These are phyloP conservation scores for Ampelocalamus luodianensis DNA, from an alignment of 176 grass and related monocot genomes.

Conservation along the genomic window DNA sequence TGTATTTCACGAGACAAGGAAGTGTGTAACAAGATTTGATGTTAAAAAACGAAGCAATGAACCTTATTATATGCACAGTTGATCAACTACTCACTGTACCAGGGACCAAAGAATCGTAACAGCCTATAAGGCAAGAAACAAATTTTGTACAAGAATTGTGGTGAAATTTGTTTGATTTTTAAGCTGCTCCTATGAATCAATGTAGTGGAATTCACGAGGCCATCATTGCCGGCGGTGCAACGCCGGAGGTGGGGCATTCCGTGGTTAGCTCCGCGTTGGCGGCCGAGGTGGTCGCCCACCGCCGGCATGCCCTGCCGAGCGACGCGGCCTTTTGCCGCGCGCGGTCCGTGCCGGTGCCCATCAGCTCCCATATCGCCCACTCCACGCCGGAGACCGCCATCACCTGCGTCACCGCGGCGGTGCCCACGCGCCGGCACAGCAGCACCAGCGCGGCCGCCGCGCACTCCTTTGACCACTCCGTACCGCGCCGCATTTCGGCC, in stretches of 20 bases:
- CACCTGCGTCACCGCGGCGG: slow-evolving; percentile 56
- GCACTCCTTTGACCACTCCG: slow-evolving; percentile 82
- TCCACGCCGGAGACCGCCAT: slow-evolving; percentile 72
- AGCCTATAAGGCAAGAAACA: slow-evolving; percentile 17
- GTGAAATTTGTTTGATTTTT: neutral
- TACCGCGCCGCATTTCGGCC: slow-evolving; percentile 63
- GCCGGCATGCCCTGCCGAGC: slow-evolving; percentile 79
- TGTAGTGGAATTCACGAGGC: slow-evolving; percentile 25
- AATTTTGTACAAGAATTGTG: slow-evolving; percentile 51
- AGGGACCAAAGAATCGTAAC: slow-evolving; percentile 41
- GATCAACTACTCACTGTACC: slow-evolving; percentile 8
- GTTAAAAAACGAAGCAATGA: neutral
- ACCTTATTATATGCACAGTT: slow-evolving; percentile 50
- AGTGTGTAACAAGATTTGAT: neutral
- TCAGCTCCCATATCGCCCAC: slow-evolving; percentile 92
- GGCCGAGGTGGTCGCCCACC: slow-evolving; percentile 50
- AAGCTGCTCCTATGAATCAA: slow-evolving; percentile 13
- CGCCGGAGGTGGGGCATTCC: slow-evolving; percentile 30
- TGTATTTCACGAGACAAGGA: neutral
- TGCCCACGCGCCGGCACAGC: slow-evolving; percentile 67
- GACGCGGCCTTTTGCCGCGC: slow-evolving; percentile 84
- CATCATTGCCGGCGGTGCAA: slow-evolving; percentile 6
- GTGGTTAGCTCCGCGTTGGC: slow-evolving; percentile 51
- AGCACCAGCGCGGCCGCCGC: slow-evolving; percentile 73
- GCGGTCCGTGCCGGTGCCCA: slow-evolving; percentile 77